Evolutionary conservation across 352 stramenopile genomes (phyloP), one percentile per base, ranked within the genome.

Genomic region (Phytopythium ostracodes): DNA sequence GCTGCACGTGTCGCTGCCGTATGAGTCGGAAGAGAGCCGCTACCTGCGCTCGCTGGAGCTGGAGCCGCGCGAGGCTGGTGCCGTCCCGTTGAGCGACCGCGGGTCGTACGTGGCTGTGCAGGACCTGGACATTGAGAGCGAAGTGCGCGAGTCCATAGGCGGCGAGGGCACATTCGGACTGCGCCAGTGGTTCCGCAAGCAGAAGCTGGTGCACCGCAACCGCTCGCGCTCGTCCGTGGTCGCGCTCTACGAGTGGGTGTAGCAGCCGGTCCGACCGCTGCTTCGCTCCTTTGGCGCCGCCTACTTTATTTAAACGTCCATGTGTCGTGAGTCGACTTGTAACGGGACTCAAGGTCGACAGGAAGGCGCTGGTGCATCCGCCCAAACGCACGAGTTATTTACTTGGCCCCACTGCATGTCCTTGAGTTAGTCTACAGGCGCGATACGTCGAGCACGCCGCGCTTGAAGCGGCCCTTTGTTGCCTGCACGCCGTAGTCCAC

Each of bases 121-220:
- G 35, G 79, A 88, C 50, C 59, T 88, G n/a, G 85, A 94, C 35
- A 77, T 92, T 24, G 81, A 91, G 63, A 91, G 51, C 60, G 81
- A 94, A 74, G 83, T 92, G 27, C 79, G 82, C 27, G 85, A 84
- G 54, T 92, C 82, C 25, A 90, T 92, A 36, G 85, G 85, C 7
- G 70, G 68, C 12, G 83, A 91, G 40, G 83, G 84, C 11, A 94
- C 76, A 0, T 92, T 92, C 43, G 85, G 83, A 7, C 85, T 92
- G 43, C 81, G 85, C 18, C 83, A 92, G 60, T 92, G 83, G 85
- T 81, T 94, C 59, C 78, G 83, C 24, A 94, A 89, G 70, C 85
- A 92, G 53, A 87, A 91, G 60, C 79, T 94, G 2, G 84, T 93
- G 12, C 82, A 91, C 56, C 78, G 82, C 25, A 83, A 91, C 65